Evolutionary conservation across 2,329 filamentous ascomycete species (phyloP), one percentile per base, ranked within the genome.

Genomic region (Diplodia corticola): DNA sequence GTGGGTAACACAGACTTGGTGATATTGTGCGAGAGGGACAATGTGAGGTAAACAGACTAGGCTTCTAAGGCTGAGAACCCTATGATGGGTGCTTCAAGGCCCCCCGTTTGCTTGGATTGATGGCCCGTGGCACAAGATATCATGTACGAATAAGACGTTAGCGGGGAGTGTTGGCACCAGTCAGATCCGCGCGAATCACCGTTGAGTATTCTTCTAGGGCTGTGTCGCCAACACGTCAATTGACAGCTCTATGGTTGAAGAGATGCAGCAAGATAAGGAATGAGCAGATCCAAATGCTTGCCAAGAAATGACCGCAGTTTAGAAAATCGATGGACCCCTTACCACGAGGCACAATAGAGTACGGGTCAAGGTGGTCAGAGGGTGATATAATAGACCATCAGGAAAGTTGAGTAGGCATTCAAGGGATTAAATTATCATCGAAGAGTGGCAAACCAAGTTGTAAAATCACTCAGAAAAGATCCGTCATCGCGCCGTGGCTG

Each of bases 401-500:
- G 15, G 15, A 44, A 4, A 44, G 40, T n/a, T 53, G 17, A 22
- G 3, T 9, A 10, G 15, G 28, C 15, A 20, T 26, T 12, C 33
- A 40, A 20, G 17, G 33, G n/a, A 33, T 48, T 30, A 60, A 4
- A 20, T 33, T 26, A 26, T 15, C 28, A 28, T n/a, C 15, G 20
- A 13, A 33, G 30, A 10, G 30, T 9, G 30, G 12, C 9, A 33
- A 3, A 33, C 30, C 12, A 10, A 33, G 30, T 33, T 3, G 9
- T 9, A 10, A 33, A 33, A 7, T 33, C n/a, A 17, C 15, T 71
- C 63, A 87, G 68, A 88, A 91, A 66, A 89, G 76, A 81, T 97
- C 93, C 46, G 93, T 97, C 79, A 97, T 90, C 9, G 93, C 93
- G 5, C 94, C 94, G 73, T 94, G 91, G 76, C 90, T 94, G 12